A percentile compares a stretch with the other conserved stretches of the same genome.
These are phyloP conservation scores for Pythium insidiosum DNA, from an alignment of 352 stramenopile species.

Conservation along the genomic window DNA sequence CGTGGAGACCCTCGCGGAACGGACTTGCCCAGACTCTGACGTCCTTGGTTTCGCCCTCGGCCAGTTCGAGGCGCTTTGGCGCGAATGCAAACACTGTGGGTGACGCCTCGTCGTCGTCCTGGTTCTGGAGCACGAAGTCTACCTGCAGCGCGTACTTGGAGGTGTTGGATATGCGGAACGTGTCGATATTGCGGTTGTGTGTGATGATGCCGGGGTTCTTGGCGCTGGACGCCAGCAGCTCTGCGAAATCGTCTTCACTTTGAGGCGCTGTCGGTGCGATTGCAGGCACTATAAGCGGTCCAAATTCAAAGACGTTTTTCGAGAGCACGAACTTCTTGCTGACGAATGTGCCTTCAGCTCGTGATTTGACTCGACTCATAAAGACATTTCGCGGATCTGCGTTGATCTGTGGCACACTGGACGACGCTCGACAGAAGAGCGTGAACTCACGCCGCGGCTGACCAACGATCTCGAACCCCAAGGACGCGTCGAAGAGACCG, in stretches of 20 bases:
- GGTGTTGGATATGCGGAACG: conserved; percentile 89
- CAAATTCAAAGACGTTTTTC: conserved; percentile 90
- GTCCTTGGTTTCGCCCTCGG: conserved; percentile 87
- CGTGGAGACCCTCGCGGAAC: conserved; percentile 34
- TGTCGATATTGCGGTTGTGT: conserved; percentile 89
- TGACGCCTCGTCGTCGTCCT: conserved; percentile 13
- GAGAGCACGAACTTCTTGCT: conserved; percentile 90
- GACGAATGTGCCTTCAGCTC: conserved; percentile 51
- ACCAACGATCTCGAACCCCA: conserved; percentile 90
- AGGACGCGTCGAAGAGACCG: conserved; percentile 69
- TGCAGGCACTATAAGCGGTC: conserved; percentile 73
- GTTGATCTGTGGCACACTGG: conserved; percentile 90
- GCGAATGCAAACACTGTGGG: conserved; percentile 60
- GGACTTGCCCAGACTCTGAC: conserved; percentile 90
- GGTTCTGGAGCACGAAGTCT: conserved; percentile 34
- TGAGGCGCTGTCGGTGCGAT: conserved; percentile 12
- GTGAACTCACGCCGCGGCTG: conserved; percentile 68
- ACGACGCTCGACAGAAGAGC: conserved; percentile 74
- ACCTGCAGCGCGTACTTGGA: conserved; percentile 70
- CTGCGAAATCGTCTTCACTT: conserved; percentile 37
- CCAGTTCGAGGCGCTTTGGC: conserved; percentile 63
- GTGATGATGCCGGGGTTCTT: no score
- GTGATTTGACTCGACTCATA: conserved; percentile 88
- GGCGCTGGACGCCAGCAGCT: conserved; percentile 13
- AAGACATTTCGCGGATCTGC: conserved; percentile 91